Conservation (phyloP, 495 filamentous ascomycete genomes). For the Neurospora pannonica region DNA sequence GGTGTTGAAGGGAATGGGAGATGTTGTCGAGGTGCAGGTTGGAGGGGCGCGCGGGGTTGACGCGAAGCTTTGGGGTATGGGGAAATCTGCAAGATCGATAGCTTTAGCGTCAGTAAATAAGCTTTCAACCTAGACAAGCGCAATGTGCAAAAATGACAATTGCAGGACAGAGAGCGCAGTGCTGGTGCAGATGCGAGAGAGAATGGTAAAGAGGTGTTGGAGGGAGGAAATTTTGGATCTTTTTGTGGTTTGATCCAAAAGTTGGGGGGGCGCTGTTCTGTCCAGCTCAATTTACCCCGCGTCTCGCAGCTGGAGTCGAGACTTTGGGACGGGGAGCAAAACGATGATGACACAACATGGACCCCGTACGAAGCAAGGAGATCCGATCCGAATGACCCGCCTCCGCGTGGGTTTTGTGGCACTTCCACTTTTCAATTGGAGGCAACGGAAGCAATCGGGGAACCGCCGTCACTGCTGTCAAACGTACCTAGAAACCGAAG, state of each 20-base stretch:
- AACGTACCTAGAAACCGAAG: background rate
- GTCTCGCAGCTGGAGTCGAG: background rate
- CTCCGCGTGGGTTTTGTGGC: background rate
- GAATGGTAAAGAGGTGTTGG: background rate
- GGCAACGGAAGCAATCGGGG: background rate
- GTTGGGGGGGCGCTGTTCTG: background rate
- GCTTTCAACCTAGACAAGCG: background rate
- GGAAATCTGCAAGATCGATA: background rate
- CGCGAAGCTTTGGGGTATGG: background rate
- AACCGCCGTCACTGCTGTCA: background rate
- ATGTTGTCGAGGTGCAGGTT: background rate
- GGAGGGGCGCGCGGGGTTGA: constrained; percentile 11
- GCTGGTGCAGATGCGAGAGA: background rate
- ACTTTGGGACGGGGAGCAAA: background rate
- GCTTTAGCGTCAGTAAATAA: background rate
- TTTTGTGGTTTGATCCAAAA: background rate
- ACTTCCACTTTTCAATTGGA: background rate
- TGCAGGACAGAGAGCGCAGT: background rate
- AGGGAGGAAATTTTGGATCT: background rate
- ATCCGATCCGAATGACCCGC: background rate
- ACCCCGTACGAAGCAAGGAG: background rate
- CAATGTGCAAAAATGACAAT: background rate
- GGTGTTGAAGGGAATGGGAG: background rate
- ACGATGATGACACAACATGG: background rate
- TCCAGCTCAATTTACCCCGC: background rate